A percentile compares a stretch with the other conserved stretches of the same genome.
Evolutionary conservation across 768 basidiomycete genomes (phyloP).

Genomic region (Cubamyces lactineus): DNA sequence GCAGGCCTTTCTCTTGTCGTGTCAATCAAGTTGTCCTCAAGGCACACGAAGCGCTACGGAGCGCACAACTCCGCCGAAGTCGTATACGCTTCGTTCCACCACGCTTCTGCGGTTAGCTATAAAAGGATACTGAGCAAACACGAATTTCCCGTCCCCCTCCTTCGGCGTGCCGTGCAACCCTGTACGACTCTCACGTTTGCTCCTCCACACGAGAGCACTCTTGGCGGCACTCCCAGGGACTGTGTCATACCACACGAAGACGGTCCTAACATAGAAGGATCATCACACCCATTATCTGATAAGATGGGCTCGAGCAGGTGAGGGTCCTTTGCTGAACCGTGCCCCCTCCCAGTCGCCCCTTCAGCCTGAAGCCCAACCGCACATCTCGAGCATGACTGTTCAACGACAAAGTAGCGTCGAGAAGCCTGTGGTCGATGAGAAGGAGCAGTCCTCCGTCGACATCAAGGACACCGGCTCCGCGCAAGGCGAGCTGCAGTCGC

Average conservation of each 20-base stretch:
- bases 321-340: conserved; percentile 10
- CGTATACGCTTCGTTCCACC: not conserved
- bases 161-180: conserved; percentile 11
- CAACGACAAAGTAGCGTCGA: conserved; percentile 18
- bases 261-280: not conserved
- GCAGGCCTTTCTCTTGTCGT: not conserved
- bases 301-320: conserved; percentile 25
- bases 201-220: not conserved
- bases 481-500: conserved; percentile 8
- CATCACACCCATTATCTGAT: conserved; percentile 28
- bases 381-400: conserved; percentile 15
- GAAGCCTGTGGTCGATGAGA: conserved; percentile 28
- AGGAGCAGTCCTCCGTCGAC: conserved; percentile 20
- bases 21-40: not conserved
- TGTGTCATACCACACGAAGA: conserved; percentile 3
- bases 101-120: not conserved
- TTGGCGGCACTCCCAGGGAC: conserved; percentile 9
- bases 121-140: not conserved
- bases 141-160: not conserved
- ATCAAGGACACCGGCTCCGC: conserved; percentile 11
- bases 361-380: not conserved
- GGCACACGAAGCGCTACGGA: conserved; percentile 4
- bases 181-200: conserved; percentile 13
- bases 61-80: conserved; percentile 1
- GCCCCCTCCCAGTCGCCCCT: conserved; percentile 9